These are phyloP conservation scores for Vitis labrusca DNA, from an alignment of 164 flowering plant genomes.

Conservation along the genomic window DNA sequence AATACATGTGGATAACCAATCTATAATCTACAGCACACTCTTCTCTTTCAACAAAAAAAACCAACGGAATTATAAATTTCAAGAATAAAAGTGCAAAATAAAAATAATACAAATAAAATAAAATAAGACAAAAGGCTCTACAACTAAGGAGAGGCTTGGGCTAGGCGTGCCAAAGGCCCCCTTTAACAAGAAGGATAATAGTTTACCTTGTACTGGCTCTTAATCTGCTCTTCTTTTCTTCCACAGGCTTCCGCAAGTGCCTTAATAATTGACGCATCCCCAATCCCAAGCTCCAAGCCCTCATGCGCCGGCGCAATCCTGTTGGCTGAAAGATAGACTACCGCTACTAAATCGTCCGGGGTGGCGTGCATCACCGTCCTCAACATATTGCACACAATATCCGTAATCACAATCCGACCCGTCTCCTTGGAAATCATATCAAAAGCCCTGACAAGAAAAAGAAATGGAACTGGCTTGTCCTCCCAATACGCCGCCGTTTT, in stretches of 20 bases:
- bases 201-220: conserved; percentile 64
- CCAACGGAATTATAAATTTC: too few relatives aligned
- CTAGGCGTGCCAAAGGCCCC: too few relatives aligned
- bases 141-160: too few relatives aligned
- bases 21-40: too few relatives aligned
- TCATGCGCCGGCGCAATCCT: conserved; percentile 86
- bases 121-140: not conserved
- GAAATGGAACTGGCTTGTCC: conserved; percentile 73
- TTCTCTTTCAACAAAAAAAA: too few relatives aligned
- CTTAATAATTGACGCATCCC: conserved; percentile 81
- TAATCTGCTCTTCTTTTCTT: conserved; percentile 72
- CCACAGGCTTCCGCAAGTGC: conserved; percentile 91
- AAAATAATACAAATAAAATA: not conserved
- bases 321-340: conserved; percentile 76
- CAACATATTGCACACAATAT: conserved; percentile 74
- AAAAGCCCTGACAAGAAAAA: conserved; percentile 74
- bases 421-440: conserved; percentile 76
- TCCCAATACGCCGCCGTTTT: conserved; percentile 66
- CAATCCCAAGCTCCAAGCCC: conserved; percentile 95
- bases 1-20: too few relatives aligned
- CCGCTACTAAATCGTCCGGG: conserved; percentile 70
- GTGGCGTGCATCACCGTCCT: conserved; percentile 84
- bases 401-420: conserved; percentile 77
- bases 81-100: too few relatives aligned
- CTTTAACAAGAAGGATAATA: too few relatives aligned